Conservation (phyloP, 805 yeast genomes). For the Pichia rugopelliculosa region DNA sequence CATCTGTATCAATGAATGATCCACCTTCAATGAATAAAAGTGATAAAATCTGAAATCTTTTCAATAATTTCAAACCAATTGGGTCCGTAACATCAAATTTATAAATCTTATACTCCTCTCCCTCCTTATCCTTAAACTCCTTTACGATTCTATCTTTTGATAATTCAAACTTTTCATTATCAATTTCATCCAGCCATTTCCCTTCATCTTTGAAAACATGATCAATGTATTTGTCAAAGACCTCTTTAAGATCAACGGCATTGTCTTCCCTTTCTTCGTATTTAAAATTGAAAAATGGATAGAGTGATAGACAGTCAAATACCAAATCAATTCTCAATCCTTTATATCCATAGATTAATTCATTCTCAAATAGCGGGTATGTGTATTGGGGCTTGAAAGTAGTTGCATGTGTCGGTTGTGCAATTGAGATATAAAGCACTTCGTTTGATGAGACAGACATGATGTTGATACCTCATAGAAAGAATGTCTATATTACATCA, state of each 20-base stretch:
- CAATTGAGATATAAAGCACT: constrained; percentile 19
- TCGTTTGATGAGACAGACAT: background rate
- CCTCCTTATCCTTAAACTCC: constrained; percentile 18
- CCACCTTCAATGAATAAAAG: constrained; percentile 91
- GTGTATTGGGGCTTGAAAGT: constrained; percentile 75
- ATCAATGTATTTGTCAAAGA: constrained; percentile 47
- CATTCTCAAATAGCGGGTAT: constrained; percentile 88
- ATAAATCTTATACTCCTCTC: constrained; percentile 43
- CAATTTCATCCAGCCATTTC: constrained; percentile 55
- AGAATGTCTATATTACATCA: background rate
- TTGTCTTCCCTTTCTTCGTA: constrained; percentile 47
- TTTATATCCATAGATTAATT: constrained; percentile 78
- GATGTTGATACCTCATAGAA: background rate
- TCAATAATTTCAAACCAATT: constrained; percentile 46
- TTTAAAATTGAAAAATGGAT: constrained; percentile 61
- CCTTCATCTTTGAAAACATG: constrained; percentile 57
- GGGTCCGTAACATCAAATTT: constrained; percentile 37
- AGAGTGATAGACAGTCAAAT: constrained; percentile 67
- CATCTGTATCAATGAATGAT: constrained; percentile 70
- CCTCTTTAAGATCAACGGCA: constrained; percentile 37
- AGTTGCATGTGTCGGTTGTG: constrained; percentile 51
- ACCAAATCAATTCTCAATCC: constrained; percentile 58
- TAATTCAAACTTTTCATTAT: constrained; percentile 34
- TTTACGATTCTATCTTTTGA: constrained; percentile 27
- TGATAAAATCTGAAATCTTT: constrained; percentile 70